These are phyloP conservation scores for Boechera divaricarpa DNA, from an alignment of 345 rosid genomes.

Conservation along the genomic window DNA sequence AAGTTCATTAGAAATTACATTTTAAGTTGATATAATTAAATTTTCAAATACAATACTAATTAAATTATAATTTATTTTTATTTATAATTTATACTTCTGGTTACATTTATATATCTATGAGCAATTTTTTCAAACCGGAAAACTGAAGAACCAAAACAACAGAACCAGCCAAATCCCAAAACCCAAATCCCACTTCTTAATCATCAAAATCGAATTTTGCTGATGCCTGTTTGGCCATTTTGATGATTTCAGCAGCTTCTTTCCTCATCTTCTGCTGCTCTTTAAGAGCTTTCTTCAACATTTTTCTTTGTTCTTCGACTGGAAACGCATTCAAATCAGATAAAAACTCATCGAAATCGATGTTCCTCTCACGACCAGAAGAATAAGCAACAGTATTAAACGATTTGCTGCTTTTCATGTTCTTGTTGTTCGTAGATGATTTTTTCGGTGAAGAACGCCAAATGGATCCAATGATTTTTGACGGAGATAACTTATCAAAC, in stretches of 20 bases:
- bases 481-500: slow-evolving; percentile 61
- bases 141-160: slow-evolving; percentile 7
- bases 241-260: slow-evolving; percentile 75
- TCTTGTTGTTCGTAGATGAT: slow-evolving; percentile 41
- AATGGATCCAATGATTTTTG: slow-evolving; percentile 57
- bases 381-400: slow-evolving; percentile 11
- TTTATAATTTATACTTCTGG: slow-evolving; percentile 9
- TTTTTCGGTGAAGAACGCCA: slow-evolving; percentile 74
- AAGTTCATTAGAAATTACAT: background rate
- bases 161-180: background rate
- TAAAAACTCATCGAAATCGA: slow-evolving; percentile 55
- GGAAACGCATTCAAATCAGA: slow-evolving; percentile 63
- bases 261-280: slow-evolving; percentile 63
- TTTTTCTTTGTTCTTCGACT: slow-evolving; percentile 57
- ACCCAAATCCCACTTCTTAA: background rate
- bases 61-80: background rate
- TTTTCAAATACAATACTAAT: background rate
- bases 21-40: background rate
- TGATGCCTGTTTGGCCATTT: slow-evolving; percentile 71
- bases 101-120: background rate
- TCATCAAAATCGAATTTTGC: slow-evolving; percentile 48
- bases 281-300: slow-evolving; percentile 65
- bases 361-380: slow-evolving; percentile 36
- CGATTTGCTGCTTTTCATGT: slow-evolving; percentile 33
- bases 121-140: background rate